Percentiles rank a stretch among this genome's conserved stretches.
Evolutionary conservation across 1,139 yeast species (phyloP).

Genomic region (Sugiyamaella castrensis): DNA sequence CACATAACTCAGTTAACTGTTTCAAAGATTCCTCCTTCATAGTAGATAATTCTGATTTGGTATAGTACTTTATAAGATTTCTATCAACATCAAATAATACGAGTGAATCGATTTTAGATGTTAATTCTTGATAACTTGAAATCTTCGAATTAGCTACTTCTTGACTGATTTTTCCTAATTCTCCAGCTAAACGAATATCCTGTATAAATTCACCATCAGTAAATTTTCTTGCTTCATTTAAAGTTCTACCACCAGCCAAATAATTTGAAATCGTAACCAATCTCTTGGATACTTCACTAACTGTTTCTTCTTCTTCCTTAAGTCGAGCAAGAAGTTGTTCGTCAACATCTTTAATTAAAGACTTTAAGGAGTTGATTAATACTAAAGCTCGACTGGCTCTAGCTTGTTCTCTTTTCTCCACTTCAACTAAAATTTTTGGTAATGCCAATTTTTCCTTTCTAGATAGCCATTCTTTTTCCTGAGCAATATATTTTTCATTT

Average conservation of each 20-base stretch:
- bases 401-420: constrained; percentile 40
- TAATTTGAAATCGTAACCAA: constrained; percentile 50
- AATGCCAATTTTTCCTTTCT: constrained; percentile 61
- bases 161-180: constrained; percentile 35
- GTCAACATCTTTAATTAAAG: constrained; percentile 28
- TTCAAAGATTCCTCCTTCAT: constrained; percentile 34
- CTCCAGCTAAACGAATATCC: constrained; percentile 48
- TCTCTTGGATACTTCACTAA: constrained; percentile 39
- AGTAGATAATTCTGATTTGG: constrained; percentile 36
- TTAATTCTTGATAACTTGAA: constrained; percentile 37
- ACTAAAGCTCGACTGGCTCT: constrained; percentile 21
- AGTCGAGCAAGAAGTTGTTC: constrained; percentile 16
- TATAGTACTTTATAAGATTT: constrained; percentile 23
- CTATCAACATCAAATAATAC: constrained; percentile 28
- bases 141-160: constrained; percentile 32
- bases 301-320: constrained; percentile 35
- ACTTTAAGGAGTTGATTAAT: constrained; percentile 30
- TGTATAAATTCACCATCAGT: constrained; percentile 57
- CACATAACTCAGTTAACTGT: constrained; percentile 19
- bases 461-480: constrained; percentile 56
- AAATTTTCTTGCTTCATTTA: constrained; percentile 52
- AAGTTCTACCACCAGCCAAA: constrained; percentile 44
- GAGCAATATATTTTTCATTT: constrained; percentile 50
- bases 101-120: constrained; percentile 23
- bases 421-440: constrained; percentile 46